Base-by-base conservation (phyloP, 2,329 filamentous ascomycete species). In the Fusarium sp. region DNA sequence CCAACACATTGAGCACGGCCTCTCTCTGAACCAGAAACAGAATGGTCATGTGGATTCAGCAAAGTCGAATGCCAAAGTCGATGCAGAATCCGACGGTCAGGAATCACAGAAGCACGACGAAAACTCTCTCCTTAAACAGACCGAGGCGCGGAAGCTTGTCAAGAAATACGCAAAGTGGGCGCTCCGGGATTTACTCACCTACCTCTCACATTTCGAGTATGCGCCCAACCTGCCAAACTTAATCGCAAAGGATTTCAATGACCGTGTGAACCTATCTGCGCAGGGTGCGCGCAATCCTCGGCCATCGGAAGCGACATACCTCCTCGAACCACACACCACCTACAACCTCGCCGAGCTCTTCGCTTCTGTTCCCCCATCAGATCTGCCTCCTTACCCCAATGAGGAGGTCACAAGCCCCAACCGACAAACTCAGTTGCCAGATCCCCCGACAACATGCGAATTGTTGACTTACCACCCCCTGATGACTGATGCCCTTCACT, bases 401-500 rank as follows among this genome's bases (percentile, higher is more conserved):
- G 83, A 81, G 9, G 79, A 82, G 2, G 53, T 82, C 20, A 68
- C 79, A 29, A 78, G 63, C 57, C 76, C 47, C 4, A 30, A 43
- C 12, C 59, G 66, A 9, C 76, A 80, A 16, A 66, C 78, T 7
- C 50, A 62, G 38, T 70, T 81, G 34, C 78, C 83, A 61, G 81
- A 79, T 27, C 76, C 77, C 15, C 43, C 57, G 25, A 24, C 16
- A 40, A 72, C 73, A n/a, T 78, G 75, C 50, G 80, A 81, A 59
- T 73, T 65, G 56, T 70, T 76, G 29, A 96, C 92, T 2, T 96
- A 93, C 77, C 93, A 97, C 75, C 94, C 93, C 1, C 85, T 96
- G 11, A 84, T 97, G 14, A 89, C 89, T 9, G 93, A 97, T 71
- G 91, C 91, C 2, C 86, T 97, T 1, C 93, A 97, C 78, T 91